A percentile compares a stretch with the other conserved stretches of the same genome.
Evolutionary conservation across 2,329 filamentous ascomycete species (phyloP).

Genomic region (Botrytis deweyae): DNA sequence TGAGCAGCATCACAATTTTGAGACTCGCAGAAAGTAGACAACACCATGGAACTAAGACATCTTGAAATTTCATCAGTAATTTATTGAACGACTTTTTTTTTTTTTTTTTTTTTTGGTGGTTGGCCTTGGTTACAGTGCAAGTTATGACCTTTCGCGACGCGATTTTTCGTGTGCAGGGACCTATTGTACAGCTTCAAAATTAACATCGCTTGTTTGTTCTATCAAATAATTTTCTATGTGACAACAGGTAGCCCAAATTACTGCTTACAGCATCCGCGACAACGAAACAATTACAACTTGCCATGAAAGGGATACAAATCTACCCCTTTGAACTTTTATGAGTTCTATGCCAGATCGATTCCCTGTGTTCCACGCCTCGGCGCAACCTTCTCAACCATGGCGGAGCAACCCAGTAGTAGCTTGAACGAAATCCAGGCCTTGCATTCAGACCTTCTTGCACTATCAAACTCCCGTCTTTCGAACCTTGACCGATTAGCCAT

Average conservation of each 20-base stretch:
- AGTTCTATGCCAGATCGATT: conserved; percentile 13
- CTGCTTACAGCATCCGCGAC: conserved; percentile 11
- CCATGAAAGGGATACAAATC: conserved; percentile 4
- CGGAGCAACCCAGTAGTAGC: conserved; percentile 63
- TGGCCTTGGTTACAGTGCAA: neutral
- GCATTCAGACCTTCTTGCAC: conserved; percentile 77
- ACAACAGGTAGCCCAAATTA: conserved; percentile 6
- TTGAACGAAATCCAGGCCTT: conserved; percentile 79
- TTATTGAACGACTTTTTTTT: neutral
- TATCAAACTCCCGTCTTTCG: conserved; percentile 68
- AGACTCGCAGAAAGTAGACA: conserved; percentile 10
- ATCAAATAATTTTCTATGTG: conserved; percentile 20
- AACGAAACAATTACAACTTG: neutral
- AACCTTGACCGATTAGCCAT: conserved; percentile 67
- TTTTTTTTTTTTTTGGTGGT: conserved; percentile 2
- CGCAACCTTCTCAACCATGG: conserved; percentile 53
- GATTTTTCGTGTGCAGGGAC: conserved; percentile 21
- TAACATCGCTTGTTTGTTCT: conserved; percentile 21
- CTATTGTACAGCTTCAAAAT: conserved; percentile 20
- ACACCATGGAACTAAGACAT: neutral
- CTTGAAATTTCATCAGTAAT: neutral
- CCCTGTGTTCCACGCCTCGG: conserved; percentile 22
- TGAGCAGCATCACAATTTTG: neutral
- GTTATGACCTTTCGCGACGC: conserved; percentile 16
- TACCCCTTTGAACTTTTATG: conserved; percentile 1